Percentiles rank a stretch among this genome's conserved stretches.
Conservation (phyloP, 768 basidiomycete genomes). For the Dioszegia hungarica region DNA sequence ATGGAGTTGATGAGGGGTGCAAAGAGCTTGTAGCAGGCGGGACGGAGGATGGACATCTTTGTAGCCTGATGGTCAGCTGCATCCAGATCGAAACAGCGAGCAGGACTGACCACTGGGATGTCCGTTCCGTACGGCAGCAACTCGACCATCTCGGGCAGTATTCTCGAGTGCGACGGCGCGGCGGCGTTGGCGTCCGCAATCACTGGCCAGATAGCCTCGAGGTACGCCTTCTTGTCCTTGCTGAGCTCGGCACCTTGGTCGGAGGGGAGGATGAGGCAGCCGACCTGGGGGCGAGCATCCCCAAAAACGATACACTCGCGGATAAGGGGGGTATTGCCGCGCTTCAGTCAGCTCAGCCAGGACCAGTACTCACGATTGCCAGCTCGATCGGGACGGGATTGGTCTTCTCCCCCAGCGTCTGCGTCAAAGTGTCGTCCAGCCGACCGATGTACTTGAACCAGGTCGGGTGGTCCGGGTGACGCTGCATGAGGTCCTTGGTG, state of each 20-base stretch:
- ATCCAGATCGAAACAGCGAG: too few species aligned
- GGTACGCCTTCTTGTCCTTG: conserved; percentile 45
- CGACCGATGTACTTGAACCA: conserved; percentile 57
- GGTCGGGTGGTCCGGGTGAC: conserved; percentile 51
- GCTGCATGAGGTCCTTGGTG: conserved; percentile 57
- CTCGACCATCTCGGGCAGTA: conserved; percentile 56
- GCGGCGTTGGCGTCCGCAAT: conserved; percentile 56
- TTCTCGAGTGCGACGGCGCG: conserved; percentile 57
- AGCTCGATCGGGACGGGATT: conserved; percentile 59
- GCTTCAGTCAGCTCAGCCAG: conserved; percentile 22
- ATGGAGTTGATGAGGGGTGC: conserved; percentile 52
- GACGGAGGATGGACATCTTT: conserved; percentile 56
- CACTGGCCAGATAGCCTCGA: conserved; percentile 53
- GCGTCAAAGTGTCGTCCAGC: conserved; percentile 56
- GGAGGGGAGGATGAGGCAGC: conserved; percentile 56
- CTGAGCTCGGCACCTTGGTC: conserved; percentile 47
- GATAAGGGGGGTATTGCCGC: conserved; percentile 54
- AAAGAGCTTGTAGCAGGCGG: conserved; percentile 56
- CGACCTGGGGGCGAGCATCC: conserved; percentile 54
- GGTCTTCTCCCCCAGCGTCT: conserved; percentile 57
- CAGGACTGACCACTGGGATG: conserved; percentile 52
- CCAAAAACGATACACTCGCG: conserved; percentile 59
- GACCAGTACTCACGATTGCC: conserved; percentile 45
- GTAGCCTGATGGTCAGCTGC: conserved; percentile 49
- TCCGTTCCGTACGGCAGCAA: conserved; percentile 54